Evolutionary conservation across 345 rosid genomes (phyloP), one percentile per base, ranked within the genome.

Genomic region (Excoecaria cochinchinensis): DNA sequence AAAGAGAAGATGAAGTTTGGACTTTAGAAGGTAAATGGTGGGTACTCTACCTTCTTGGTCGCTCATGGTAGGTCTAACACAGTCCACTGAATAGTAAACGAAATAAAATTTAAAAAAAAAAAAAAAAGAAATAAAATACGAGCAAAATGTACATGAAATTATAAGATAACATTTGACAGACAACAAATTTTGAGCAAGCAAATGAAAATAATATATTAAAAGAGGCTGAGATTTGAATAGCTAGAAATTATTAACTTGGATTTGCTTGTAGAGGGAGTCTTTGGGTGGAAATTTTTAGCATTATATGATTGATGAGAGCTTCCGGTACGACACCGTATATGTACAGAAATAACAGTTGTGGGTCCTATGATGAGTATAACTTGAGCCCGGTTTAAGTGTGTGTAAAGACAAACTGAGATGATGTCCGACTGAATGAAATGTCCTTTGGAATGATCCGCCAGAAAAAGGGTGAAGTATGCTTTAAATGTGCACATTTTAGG

Each of bases 11-110:
- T 3, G 22, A 14, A 71, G 31, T 31, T 31, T 31, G 31, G 31
- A 64, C 73, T n/a, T 56, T 51, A 73, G 82, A 78, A 87, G 86
- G 71, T 83, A 85, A 79, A 68, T 75, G 88, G 84, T 78, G 84
- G 85, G 77, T 80, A 76, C 87, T 74, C 83, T 80, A 83, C 74
- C 83, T 42, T 51, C 50, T 69, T 64, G 78, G 72, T 77, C 77
- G 78, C 71, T 70, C 55, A 25, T 67, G 69, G 62, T 40, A 69
- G 77, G 75, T 70, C 72, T 63, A 78, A 50, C 46, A 21, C 53
- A 71, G 67, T 59, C 73, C 61, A 72, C 68, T 21, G 61, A 31
- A 5, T 52, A 77, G 71, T 25, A 58, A 70, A 70, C 73, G 48
- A 70, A 52, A 70, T 31, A 31, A 31, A 31, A 31, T 31, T 31